Base-by-base conservation (phyloP, 192 early-diverging fungal genomes). In the Podila horticola region DNA sequence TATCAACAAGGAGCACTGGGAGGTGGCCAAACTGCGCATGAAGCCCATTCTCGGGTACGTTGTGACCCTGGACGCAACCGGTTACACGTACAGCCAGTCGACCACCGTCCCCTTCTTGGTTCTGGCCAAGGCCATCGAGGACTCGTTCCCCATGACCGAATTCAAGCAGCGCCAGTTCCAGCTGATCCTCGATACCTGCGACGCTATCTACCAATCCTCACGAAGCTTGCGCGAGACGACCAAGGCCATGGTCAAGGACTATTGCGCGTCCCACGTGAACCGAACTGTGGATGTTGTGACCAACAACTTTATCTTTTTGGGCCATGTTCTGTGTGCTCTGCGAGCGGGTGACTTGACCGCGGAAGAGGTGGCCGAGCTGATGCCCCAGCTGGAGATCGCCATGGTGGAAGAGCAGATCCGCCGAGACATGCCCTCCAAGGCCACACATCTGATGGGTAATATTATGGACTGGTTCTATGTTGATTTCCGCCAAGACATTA, bases 41-140 rank as follows among this genome's bases (percentile, higher is more conserved):
- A 85, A 85, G 82, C 84, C 84, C 4, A 85, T 85, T 50, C 38
- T 85, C 13, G 84, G 84, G 26, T 85, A 85, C 34, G 69, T 85
- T 5, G 77, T 79, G 15, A 85, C 84, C 15, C 63, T 85, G 22
- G 84, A 85, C 33, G 81, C 82, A 1, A 83, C 82, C 9, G 84
- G 84, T 62, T 85, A 85, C 66, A 67, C 84, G 1, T 85, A 85
- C 67, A 73, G 71, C 26, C 84, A 85, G 72, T 57, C 74, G 13
- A 83, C 81, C 1, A 83, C 84, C 1, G 72, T 85, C 15, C 84
- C 84, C 10, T 85, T 81, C 72, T 51, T 85, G 5, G 70, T 85
- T 15, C 64, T 85, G 33, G 65, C 58, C 13, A 83, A 69, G 62
- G 75, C 84, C 12, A 67, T 85, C 17, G 65, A 69, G 26, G 67